Evolutionary conservation across 257 asterid species (phyloP).

Genomic region (Nicotiana otophora): DNA sequence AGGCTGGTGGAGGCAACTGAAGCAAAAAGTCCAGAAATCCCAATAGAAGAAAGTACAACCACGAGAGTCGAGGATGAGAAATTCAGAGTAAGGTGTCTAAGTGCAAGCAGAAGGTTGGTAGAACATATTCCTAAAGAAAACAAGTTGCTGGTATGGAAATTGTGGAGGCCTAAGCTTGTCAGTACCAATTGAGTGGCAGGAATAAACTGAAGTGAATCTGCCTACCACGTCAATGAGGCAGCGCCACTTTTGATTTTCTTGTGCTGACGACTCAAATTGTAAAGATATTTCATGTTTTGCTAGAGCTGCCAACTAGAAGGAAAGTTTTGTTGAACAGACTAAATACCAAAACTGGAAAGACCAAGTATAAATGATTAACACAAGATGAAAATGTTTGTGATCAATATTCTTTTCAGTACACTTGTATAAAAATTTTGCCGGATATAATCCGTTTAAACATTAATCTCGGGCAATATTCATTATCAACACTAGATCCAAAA

Average conservation of each 20-base stretch:
- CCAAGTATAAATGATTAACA: neutral
- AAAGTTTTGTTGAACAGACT: neutral
- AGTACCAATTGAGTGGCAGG: slow-evolving; percentile 19
- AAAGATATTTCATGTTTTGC: neutral
- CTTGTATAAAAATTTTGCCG: neutral
- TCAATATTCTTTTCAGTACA: neutral
- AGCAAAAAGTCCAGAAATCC: slow-evolving; percentile 22
- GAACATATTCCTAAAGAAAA: slow-evolving; percentile 44
- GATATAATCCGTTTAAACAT: too few relatives aligned
- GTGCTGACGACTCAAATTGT: neutral
- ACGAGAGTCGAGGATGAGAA: slow-evolving; percentile 18
- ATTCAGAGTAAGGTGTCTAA: slow-evolving; percentile 25
- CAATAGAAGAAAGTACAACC: slow-evolving; percentile 22
- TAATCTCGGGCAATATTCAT: neutral
- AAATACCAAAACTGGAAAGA: neutral
- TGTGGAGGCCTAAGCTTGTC: slow-evolving; percentile 47
- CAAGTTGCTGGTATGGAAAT: slow-evolving; percentile 41
- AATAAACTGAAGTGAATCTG: neutral
- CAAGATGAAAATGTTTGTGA: neutral
- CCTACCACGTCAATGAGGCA: neutral
- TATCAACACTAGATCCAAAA: neutral
- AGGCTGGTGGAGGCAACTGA: slow-evolving; percentile 35
- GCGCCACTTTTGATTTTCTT: neutral
- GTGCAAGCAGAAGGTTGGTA: slow-evolving; percentile 32
- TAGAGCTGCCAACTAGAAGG: neutral